These are phyloP conservation scores for Boletales sp. DNA, from an alignment of 768 basidiomycete species.

Conservation along the genomic window DNA sequence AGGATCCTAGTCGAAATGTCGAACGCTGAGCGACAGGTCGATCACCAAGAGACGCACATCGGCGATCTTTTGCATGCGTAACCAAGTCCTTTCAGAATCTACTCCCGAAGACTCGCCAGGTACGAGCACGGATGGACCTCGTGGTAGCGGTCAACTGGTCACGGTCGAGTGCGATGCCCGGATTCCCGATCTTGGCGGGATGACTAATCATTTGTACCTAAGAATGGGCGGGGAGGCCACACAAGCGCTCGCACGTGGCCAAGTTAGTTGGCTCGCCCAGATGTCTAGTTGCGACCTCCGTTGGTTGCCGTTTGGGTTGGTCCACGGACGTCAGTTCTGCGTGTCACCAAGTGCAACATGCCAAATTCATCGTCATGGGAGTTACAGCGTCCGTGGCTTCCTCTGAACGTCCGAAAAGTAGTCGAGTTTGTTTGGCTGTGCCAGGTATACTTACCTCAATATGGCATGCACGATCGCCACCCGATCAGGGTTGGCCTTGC, in stretches of 20 bases:
- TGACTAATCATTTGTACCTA: background rate
- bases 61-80: conserved; percentile 5
- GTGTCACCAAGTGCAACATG: conserved; percentile 9
- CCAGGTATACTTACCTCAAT: background rate
- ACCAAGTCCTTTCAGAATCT: conserved; percentile 4
- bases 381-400: conserved; percentile 13
- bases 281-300: no score
- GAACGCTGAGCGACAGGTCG: no score
- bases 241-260: conserved; percentile 9
- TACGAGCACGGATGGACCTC: conserved; percentile 13
- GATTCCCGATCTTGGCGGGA: conserved; percentile 13
- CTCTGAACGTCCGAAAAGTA: background rate
- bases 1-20: no score
- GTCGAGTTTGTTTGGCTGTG: conserved; percentile 5
- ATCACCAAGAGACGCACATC: background rate
- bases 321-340: background rate
- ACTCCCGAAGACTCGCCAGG: conserved; percentile 12
- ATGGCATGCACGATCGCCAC: conserved; percentile 15
- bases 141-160: conserved; percentile 17
- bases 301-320: no score
- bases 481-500: conserved; percentile 15
- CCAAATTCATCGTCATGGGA: conserved; percentile 24
- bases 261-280: no score
- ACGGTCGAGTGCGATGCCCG: conserved; percentile 18
- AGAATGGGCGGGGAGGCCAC: background rate